phyloP scores from a whole-genome alignment of 2,329 filamentous ascomycete genomes.

The Ophiostoma ulmi region DNA sequence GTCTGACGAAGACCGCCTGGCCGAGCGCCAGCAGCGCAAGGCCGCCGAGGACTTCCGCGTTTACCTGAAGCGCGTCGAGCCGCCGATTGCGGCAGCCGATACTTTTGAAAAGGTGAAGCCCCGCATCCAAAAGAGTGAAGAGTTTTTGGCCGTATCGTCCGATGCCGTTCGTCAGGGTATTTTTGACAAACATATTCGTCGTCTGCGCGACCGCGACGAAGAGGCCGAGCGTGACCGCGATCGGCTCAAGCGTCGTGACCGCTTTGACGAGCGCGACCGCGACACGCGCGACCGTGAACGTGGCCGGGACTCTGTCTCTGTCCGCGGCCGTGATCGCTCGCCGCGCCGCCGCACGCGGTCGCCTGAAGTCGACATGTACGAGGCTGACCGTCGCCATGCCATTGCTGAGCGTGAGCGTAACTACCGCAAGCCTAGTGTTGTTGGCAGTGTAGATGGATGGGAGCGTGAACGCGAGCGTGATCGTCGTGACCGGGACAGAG shows the following conservation, averaged over 20 bases:
- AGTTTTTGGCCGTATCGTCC: conserved; percentile 75
- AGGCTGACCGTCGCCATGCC: conserved; percentile 88
- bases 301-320: background rate
- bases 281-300: conserved; percentile 38
- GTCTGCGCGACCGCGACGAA: conserved; percentile 86
- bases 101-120: conserved; percentile 83
- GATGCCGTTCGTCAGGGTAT: conserved; percentile 78
- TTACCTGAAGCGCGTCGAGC: conserved; percentile 83
- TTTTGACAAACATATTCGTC: conserved; percentile 87
- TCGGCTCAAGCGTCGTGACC: conserved; percentile 51
- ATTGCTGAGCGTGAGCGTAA: conserved; percentile 91
- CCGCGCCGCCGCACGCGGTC: conserved; percentile 44
- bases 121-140: conserved; percentile 72
- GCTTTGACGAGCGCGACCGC: conserved; percentile 29
- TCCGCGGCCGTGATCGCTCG: conserved; percentile 46
- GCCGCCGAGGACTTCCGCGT: conserved; percentile 80
- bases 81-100: conserved; percentile 70
- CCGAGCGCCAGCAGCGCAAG: conserved; percentile 79
- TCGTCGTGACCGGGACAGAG: conserved; percentile 33
- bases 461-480: conserved; percentile 34
- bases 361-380: conserved; percentile 90
- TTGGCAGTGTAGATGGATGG: conserved; percentile 51
- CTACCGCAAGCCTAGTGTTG: conserved; percentile 70
- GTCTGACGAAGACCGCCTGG: conserved; percentile 76
- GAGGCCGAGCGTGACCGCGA: conserved; percentile 67